A percentile compares a stretch with the other conserved stretches of the same genome.
phyloP scores from a whole-genome alignment of 139 green algal genomes.

The Edaphochlamys debaryana region DNA sequence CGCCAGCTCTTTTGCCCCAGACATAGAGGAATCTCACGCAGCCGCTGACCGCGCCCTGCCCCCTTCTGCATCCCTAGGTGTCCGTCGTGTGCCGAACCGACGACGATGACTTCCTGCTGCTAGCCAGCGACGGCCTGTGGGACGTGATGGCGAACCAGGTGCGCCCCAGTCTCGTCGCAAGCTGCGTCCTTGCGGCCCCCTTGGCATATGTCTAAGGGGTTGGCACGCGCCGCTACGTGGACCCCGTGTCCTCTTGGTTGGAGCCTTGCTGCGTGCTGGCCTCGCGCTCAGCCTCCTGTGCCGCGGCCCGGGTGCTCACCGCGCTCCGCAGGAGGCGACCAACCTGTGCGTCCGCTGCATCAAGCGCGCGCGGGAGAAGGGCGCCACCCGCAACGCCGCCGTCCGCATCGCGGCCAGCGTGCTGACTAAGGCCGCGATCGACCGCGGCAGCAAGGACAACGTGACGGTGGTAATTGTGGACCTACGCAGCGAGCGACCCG shows the following conservation, averaged over 20 bases:
- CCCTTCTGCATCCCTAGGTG: no score
- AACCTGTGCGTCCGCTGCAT: slow-evolving; percentile 70
- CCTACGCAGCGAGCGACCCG: slow-evolving; percentile 45
- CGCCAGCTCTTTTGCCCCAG: no score
- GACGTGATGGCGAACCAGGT: slow-evolving; percentile 82
- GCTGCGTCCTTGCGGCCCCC: background rate
- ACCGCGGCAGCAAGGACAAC: slow-evolving; percentile 73
- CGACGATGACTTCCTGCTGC: slow-evolving; percentile 83
- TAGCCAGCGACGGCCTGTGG: slow-evolving; percentile 81
- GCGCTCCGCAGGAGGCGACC: slow-evolving; percentile 63
- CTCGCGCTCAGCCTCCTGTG: no score
- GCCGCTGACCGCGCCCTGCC: no score
- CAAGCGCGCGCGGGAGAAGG: slow-evolving; percentile 65
- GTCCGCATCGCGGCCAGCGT: slow-evolving; percentile 71
- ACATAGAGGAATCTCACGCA: no score
- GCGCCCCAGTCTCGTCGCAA: no score
- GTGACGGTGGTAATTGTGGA: slow-evolving; percentile 78
- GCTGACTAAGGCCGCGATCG: slow-evolving; percentile 74
- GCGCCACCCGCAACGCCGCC: slow-evolving; percentile 63
- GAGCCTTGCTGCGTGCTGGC: no score
- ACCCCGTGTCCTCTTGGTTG: no score
- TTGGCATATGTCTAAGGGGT: no score
- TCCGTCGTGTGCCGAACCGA: slow-evolving; percentile 55
- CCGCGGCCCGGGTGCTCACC: no score
- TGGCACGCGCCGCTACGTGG: no score